Evolutionary conservation across 805 yeast species (phyloP).

Genomic region (Wickerhamiella sergipiensis): DNA sequence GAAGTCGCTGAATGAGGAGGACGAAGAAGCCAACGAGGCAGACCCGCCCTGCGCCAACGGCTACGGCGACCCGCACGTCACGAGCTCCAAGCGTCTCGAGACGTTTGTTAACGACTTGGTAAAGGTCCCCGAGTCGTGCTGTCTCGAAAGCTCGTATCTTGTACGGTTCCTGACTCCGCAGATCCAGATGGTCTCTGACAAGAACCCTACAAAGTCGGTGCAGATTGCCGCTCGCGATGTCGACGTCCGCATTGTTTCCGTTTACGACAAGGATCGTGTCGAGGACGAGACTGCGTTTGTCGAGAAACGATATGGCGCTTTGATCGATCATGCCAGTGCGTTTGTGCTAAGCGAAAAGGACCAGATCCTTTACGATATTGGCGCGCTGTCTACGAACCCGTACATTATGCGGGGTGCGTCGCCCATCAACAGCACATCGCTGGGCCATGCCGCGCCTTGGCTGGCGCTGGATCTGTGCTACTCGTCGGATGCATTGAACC

Average conservation of each 20-base stretch:
- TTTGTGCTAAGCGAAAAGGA: conserved; percentile 49
- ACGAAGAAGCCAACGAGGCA: neutral
- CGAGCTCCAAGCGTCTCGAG: conserved; percentile 4
- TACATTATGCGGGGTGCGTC: conserved; percentile 45
- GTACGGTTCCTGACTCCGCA: conserved; percentile 70
- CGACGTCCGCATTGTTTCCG: conserved; percentile 52
- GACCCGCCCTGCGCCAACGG: neutral
- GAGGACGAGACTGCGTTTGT: conserved; percentile 34
- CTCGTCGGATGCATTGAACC: conserved; percentile 34
- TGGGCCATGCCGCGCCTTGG: conserved; percentile 75
- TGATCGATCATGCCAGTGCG: conserved; percentile 57
- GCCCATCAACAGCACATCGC: conserved; percentile 4
- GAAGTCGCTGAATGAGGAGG: neutral
- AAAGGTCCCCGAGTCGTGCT: conserved; percentile 26
- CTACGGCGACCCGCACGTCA: neutral
- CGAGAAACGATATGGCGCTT: conserved; percentile 56
- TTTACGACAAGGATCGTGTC: conserved; percentile 35
- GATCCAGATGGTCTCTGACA: conserved; percentile 49
- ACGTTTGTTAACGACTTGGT: conserved; percentile 31
- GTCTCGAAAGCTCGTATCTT: conserved; percentile 38
- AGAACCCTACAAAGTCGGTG: conserved; percentile 43
- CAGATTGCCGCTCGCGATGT: conserved; percentile 63
- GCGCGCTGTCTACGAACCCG: conserved; percentile 27
- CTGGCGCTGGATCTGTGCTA: conserved; percentile 57
- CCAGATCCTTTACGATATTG: conserved; percentile 46